These are phyloP conservation scores for Pseudocercospora fuligena DNA, from an alignment of 2,329 filamentous ascomycete species.

Conservation along the genomic window DNA sequence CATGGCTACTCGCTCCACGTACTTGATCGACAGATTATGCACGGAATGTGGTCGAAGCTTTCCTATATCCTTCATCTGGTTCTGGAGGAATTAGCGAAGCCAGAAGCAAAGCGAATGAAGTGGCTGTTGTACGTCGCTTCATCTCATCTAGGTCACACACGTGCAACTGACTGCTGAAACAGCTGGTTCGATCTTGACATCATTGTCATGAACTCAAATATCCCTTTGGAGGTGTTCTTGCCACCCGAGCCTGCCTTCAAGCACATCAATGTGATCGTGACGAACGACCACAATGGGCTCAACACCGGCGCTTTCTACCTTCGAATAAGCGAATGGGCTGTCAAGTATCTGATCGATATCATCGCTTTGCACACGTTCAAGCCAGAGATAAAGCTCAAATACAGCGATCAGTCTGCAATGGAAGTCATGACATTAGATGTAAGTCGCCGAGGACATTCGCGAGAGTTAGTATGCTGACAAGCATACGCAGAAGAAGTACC, in stretches of 20 bases:
- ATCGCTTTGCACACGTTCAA: conserved; percentile 9
- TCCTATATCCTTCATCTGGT: conserved; percentile 25
- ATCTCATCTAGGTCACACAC: neutral
- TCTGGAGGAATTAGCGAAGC: conserved; percentile 38
- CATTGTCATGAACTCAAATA: conserved; percentile 37
- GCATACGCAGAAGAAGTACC: neutral
- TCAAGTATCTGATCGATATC: conserved; percentile 10
- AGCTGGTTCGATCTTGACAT: conserved; percentile 36
- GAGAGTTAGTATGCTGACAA: neutral
- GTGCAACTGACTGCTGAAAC: conserved; percentile 19
- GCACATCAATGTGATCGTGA: conserved; percentile 36
- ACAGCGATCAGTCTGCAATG: conserved; percentile 12
- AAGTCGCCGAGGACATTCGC: neutral
- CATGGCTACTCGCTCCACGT: conserved; percentile 18
- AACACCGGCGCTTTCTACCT: conserved; percentile 41
- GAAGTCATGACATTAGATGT: conserved; percentile 7
- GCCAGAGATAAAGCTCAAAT: conserved; percentile 11
- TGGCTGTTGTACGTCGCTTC: conserved; percentile 39
- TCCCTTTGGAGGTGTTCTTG: conserved; percentile 41
- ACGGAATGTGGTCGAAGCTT: conserved; percentile 26
- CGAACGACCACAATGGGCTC: conserved; percentile 36
- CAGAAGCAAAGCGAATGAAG: conserved; percentile 30
- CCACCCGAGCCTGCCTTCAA: conserved; percentile 34
- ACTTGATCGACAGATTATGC: conserved; percentile 18
- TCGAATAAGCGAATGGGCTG: conserved; percentile 28